These are phyloP conservation scores for Astragalus glycyphyllos DNA, from an alignment of 306 rosid species.

Conservation along the genomic window DNA sequence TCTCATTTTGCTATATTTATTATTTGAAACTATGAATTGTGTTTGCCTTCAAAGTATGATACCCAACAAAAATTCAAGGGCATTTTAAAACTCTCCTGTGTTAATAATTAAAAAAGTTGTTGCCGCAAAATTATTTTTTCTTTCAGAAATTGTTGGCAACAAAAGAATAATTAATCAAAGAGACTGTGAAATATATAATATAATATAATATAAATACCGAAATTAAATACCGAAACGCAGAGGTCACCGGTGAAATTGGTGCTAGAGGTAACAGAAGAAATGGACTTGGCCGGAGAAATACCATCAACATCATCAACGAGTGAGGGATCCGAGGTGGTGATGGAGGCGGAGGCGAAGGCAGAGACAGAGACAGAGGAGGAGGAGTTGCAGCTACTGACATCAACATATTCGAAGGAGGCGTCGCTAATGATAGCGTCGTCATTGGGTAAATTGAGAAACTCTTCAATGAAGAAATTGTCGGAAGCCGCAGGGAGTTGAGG, in stretches of 20 bases:
- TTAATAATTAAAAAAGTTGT: too few relatives aligned
- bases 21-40: too few relatives aligned
- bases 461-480: slow-evolving; percentile 73
- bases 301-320: slow-evolving; percentile 22
- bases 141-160: slow-evolving; percentile 6
- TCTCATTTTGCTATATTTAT: too few relatives aligned
- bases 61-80: too few relatives aligned
- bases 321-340: slow-evolving; percentile 46
- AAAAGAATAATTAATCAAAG: neutral
- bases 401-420: slow-evolving; percentile 48
- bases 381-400: slow-evolving; percentile 61
- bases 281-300: neutral
- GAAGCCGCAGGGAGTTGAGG: slow-evolving; percentile 28
- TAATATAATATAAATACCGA: too few relatives aligned
- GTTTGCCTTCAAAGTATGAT: too few relatives aligned
- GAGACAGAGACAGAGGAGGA: slow-evolving; percentile 61
- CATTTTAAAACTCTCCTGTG: too few relatives aligned
- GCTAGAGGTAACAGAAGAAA: slow-evolving; percentile 59
- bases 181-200: neutral
- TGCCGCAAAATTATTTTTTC: too few relatives aligned
- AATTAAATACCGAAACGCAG: slow-evolving; percentile 66
- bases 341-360: slow-evolving; percentile 64
- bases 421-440: slow-evolving; percentile 49
- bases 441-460: slow-evolving; percentile 75
- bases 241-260: slow-evolving; percentile 56